A percentile compares a stretch with the other conserved stretches of the same genome.
phyloP scores from a whole-genome alignment of 352 stramenopile species.

The Pythium inflatum region DNA sequence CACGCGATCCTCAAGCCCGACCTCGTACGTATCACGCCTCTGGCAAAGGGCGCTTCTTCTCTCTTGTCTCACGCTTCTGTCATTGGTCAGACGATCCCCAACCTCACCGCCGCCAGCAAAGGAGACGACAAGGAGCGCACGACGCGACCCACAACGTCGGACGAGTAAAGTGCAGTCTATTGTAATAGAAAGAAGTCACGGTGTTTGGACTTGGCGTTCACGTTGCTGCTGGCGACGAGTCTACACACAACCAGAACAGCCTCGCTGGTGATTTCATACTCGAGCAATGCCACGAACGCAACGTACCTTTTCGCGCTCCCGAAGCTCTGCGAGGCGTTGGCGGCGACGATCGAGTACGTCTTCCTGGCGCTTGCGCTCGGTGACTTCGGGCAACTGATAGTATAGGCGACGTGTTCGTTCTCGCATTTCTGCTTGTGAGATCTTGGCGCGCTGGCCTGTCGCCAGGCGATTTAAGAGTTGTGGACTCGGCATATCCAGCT shows the following conservation, averaged over 20 bases:
- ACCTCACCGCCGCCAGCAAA: conserved; percentile 29
- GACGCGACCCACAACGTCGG: neutral
- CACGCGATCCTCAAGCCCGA: conserved; percentile 83
- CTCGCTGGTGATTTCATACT: neutral
- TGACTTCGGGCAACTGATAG: conserved; percentile 70
- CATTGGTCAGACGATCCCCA: conserved; percentile 52
- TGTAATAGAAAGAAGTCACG: conserved; percentile 26
- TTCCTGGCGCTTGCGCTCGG: conserved; percentile 74
- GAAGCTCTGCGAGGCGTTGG: conserved; percentile 65
- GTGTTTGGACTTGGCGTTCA: conserved; percentile 42
- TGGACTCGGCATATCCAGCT: conserved; percentile 24
- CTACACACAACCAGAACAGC: conserved; percentile 26
- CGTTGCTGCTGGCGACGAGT: conserved; percentile 58
- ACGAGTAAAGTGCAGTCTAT: neutral
- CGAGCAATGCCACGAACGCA: neutral
- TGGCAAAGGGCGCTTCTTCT: neutral
- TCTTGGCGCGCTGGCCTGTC: conserved; percentile 51
- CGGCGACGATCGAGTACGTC: conserved; percentile 68
- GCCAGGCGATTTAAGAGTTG: conserved; percentile 56
- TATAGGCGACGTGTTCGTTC: conserved; percentile 67
- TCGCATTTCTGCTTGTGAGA: conserved; percentile 71
- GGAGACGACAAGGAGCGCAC: conserved; percentile 27
- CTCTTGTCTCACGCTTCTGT: neutral
- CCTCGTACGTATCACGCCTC: conserved; percentile 46
- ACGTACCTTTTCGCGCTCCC: conserved; percentile 71